These are phyloP conservation scores for Suhomyces yuchorum DNA, from an alignment of 1,139 yeast species.

Conservation along the genomic window DNA sequence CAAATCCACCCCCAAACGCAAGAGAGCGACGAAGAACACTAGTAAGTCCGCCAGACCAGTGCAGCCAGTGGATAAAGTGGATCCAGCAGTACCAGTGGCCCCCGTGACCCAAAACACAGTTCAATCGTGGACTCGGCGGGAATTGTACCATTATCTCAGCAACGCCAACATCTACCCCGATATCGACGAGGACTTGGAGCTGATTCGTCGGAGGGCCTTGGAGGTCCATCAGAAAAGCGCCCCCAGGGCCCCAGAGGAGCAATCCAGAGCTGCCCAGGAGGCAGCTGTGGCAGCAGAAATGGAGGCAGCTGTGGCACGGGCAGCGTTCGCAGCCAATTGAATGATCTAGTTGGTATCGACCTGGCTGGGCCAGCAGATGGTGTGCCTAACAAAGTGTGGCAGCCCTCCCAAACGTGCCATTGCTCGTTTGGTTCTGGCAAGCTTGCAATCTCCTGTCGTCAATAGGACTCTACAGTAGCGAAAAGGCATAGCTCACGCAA, in stretches of 20 bases:
- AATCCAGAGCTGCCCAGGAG: conserved; percentile 4
- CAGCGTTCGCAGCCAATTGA: conserved; percentile 9
- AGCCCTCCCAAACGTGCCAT: too few species aligned
- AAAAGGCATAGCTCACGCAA: too few species aligned
- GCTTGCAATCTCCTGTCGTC: too few species aligned
- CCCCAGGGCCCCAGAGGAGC: neutral
- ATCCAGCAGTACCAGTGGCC: neutral
- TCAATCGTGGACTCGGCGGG: conserved; percentile 24
- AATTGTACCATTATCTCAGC: conserved; percentile 23
- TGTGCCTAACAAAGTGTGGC: too few species aligned
- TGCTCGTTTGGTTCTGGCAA: too few species aligned
- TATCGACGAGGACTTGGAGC: conserved; percentile 21
- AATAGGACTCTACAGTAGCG: too few species aligned
- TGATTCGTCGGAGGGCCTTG: conserved; percentile 19
- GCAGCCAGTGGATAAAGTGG: neutral
- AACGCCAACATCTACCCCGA: conserved; percentile 23
- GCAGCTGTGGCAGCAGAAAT: conserved; percentile 8
- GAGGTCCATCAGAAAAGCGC: conserved; percentile 12
- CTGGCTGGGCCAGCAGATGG: neutral
- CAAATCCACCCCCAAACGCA: neutral
- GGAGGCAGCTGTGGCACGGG: conserved; percentile 10
- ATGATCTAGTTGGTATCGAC: neutral
- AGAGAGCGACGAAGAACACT: conserved; percentile 1
- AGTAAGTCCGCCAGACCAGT: neutral
- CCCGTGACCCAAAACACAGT: conserved; percentile 8